Evolutionary conservation across 2,329 filamentous ascomycete genomes (phyloP), one percentile per base, ranked within the genome.

Genomic region (Fusarium sp.): DNA sequence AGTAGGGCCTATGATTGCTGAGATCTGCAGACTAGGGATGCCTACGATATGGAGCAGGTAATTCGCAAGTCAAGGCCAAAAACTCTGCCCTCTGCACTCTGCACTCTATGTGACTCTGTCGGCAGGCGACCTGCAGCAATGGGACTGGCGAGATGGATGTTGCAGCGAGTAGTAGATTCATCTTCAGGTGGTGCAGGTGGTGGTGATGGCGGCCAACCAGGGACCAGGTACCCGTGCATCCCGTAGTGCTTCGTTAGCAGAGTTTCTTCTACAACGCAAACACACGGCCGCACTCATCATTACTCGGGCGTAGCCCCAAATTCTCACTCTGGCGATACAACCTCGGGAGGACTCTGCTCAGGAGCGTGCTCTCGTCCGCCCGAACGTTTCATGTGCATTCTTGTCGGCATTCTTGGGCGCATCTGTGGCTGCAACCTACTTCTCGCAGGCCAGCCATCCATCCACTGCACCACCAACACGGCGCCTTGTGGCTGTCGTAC

Each of bases 301-400:
- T 12, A 31, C 30, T 39, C 36, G 15, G 23, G n/a, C 34, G 23
- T 51, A 28, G 34, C 11, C 15, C 36, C 36, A 27, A 16, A 30
- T 59, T 46, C 16, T 27, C 28, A 37, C 27, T 40, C 41, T 39
- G 31, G 31, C 27, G 41, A 55, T 59, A 27, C 41, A 27, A 60
- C 54, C 53, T 51, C 60, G 52, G 47, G 53, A 60, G 61, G 64
- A 56, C 61, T 52, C 57, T 28, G 62, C 59, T 63, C 53, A 63
- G 58, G 67, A 65, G 65, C 65, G 71, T 64, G 41, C 39, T 57
- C 39, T 62, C 52, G 30, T 54, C 60, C 41, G 37, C 44, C 54
- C 55, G 34, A 66, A 57, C 56, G 70, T 74, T 74, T 74, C 72
- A 74, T 61, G 40, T 64, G 59, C 70, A 71, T 53, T 73, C 72